A percentile compares a stretch with the other conserved stretches of the same genome.
These are phyloP conservation scores for Skeletonema costatum DNA, from an alignment of 108 stramenopile species.

Conservation along the genomic window DNA sequence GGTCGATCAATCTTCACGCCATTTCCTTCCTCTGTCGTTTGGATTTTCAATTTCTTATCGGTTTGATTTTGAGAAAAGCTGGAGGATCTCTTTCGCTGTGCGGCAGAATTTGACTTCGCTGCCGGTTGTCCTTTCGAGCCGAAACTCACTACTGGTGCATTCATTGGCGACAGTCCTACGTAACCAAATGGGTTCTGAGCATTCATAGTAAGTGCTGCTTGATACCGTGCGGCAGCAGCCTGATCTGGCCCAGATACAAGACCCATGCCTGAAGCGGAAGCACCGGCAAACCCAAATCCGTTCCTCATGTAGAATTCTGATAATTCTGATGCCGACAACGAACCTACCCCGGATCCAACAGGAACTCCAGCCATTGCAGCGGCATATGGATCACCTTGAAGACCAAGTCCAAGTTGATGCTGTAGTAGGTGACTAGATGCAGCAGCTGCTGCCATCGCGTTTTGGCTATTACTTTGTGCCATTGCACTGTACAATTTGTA, in stretches of 20 bases:
- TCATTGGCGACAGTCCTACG: slow-evolving; percentile 1
- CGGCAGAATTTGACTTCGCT: not conserved
- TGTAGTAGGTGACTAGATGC: slow-evolving; percentile 23
- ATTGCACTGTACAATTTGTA: slow-evolving; percentile 11
- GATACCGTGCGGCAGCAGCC: slow-evolving; percentile 24
- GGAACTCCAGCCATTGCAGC: slow-evolving; percentile 2
- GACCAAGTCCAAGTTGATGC: slow-evolving; percentile 2
- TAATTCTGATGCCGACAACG: slow-evolving; percentile 18
- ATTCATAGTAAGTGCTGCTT: slow-evolving; percentile 22
- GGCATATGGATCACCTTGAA: slow-evolving; percentile 4
- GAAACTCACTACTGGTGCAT: slow-evolving; percentile 7
- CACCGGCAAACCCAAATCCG: slow-evolving; percentile 10
- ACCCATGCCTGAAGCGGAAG: not conserved
- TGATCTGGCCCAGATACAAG: slow-evolving; percentile 21
- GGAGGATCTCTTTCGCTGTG: slow-evolving; percentile 18
- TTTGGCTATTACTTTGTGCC: slow-evolving; percentile 15
- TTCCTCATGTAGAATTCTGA: slow-evolving; percentile 26
- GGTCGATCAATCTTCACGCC: not conserved
- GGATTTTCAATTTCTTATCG: slow-evolving; percentile 9
- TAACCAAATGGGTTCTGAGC: slow-evolving; percentile 35
- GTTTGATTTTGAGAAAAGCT: slow-evolving; percentile 14
- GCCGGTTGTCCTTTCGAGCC: not conserved
- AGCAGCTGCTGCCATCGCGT: slow-evolving; percentile 44
- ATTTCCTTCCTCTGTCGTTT: slow-evolving; percentile 2
- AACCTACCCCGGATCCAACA: slow-evolving; percentile 5